A percentile compares a stretch with the other conserved stretches of the same genome.
phyloP scores from a whole-genome alignment of 805 yeast species.

The Torulaspora quercuum region DNA sequence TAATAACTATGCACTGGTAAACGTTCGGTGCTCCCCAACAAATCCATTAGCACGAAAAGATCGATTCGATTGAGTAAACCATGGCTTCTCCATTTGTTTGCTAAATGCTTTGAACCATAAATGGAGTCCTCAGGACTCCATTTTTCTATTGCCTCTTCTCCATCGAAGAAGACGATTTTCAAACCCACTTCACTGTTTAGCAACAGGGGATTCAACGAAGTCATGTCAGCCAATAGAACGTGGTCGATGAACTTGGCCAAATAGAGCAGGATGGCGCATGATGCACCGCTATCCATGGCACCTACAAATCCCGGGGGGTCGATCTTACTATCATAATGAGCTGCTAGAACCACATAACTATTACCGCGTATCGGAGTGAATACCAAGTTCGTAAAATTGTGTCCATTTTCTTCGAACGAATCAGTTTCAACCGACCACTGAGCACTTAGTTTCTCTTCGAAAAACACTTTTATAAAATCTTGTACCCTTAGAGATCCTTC shows the following conservation, averaged over 20 bases:
- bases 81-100: conserved; percentile 37
- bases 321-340: conserved; percentile 53
- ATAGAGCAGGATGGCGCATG: conserved; percentile 51
- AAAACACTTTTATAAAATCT: conserved; percentile 38
- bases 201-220: conserved; percentile 15
- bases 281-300: conserved; percentile 57
- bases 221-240: conserved; percentile 9
- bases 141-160: conserved; percentile 56
- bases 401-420: conserved; percentile 38
- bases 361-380: conserved; percentile 31
- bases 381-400: conserved; percentile 40
- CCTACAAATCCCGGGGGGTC: conserved; percentile 56
- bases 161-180: conserved; percentile 54
- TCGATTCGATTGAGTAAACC: conserved; percentile 39
- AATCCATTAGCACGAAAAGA: conserved; percentile 47
- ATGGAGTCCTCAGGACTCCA: conserved; percentile 53
- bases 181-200: conserved; percentile 35
- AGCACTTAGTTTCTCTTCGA: conserved; percentile 26
- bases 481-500: conserved; percentile 39
- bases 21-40: conserved; percentile 42
- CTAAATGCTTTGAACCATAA: conserved; percentile 54
- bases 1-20: conserved; percentile 43
- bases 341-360: conserved; percentile 43
- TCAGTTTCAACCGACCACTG: conserved; percentile 33
- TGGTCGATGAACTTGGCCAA: conserved; percentile 37